These are phyloP conservation scores for Truncatella angustata DNA, from an alignment of 2,329 filamentous ascomycete species.

Conservation along the genomic window DNA sequence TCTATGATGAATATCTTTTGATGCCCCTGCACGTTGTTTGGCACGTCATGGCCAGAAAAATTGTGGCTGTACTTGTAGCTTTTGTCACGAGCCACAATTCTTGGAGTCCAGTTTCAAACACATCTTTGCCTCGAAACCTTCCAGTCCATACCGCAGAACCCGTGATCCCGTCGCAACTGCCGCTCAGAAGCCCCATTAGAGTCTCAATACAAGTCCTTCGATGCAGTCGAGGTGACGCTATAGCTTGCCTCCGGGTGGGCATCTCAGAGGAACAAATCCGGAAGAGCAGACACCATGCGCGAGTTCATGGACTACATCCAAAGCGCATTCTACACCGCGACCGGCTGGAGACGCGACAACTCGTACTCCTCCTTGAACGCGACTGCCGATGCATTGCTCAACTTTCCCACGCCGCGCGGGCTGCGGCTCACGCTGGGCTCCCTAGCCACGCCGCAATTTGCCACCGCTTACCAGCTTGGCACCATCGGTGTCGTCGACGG, in stretches of 20 bases:
- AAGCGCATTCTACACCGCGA: constrained; percentile 81
- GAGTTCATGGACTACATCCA: constrained; percentile 98
- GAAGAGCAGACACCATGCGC: constrained; percentile 60
- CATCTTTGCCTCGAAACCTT: no score
- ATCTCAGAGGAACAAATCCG: neutral
- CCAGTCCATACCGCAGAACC: no score
- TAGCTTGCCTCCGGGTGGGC: constrained; percentile 11
- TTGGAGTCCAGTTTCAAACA: no score
- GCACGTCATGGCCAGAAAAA: no score
- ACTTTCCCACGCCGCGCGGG: constrained; percentile 83
- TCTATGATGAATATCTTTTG: no score
- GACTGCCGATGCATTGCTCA: constrained; percentile 80
- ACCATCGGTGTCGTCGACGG: constrained; percentile 91
- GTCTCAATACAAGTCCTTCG: neutral
- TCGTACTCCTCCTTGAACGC: constrained; percentile 85
- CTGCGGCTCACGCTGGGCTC: constrained; percentile 86
- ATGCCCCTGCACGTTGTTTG: no score
- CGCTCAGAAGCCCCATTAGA: no score
- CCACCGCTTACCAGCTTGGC: constrained; percentile 88
- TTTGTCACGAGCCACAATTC: no score
- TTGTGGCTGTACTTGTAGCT: no score
- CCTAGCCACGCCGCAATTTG: constrained; percentile 88
- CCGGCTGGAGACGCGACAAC: constrained; percentile 88
- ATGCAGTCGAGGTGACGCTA: constrained; percentile 7
- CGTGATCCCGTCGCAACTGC: no score